Evolutionary conservation across 2,329 filamentous ascomycete species (phyloP).

Genomic region (Neoarthrinium moseri): DNA sequence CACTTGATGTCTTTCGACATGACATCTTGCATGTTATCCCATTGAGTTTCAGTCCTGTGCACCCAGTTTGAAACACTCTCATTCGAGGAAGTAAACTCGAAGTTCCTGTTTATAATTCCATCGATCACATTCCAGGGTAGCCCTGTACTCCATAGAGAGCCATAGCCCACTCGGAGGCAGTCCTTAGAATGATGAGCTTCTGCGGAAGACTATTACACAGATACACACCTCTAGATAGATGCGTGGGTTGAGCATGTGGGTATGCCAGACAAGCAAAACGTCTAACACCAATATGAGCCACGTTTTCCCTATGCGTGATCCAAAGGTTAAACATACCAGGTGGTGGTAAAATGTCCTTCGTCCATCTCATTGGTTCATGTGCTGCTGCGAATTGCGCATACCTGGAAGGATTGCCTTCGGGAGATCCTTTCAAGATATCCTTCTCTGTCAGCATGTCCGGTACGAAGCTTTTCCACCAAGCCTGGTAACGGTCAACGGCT

Average conservation of each 20-base stretch:
- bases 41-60: slow-evolving; percentile 42
- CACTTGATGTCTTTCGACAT: slow-evolving; percentile 41
- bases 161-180: slow-evolving; percentile 53
- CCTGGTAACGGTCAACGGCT: slow-evolving; percentile 63
- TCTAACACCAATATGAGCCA: slow-evolving; percentile 49
- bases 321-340: slow-evolving; percentile 50
- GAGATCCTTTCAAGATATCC: slow-evolving; percentile 24
- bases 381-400: slow-evolving; percentile 31
- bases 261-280: slow-evolving; percentile 73
- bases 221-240: slow-evolving; percentile 37
- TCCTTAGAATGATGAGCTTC: slow-evolving; percentile 55
- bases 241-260: slow-evolving; percentile 72
- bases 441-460: slow-evolving; percentile 25
- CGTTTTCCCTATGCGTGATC: slow-evolving; percentile 10
- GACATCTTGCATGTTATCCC: slow-evolving; percentile 55
- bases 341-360: slow-evolving; percentile 45
- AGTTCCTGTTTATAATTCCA: slow-evolving; percentile 51
- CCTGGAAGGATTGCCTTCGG: slow-evolving; percentile 4
- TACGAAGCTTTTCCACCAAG: slow-evolving; percentile 54
- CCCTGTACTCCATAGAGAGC: slow-evolving; percentile 55
- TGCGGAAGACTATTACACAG: too few species aligned
- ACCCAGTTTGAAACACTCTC: slow-evolving; percentile 45
- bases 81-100: slow-evolving; percentile 49
- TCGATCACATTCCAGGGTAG: slow-evolving; percentile 64
- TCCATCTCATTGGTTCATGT: slow-evolving; percentile 31